A percentile compares a stretch with the other conserved stretches of the same genome.
Conservation (phyloP, 306 rosid species). For the Astragalus membranaceus region DNA sequence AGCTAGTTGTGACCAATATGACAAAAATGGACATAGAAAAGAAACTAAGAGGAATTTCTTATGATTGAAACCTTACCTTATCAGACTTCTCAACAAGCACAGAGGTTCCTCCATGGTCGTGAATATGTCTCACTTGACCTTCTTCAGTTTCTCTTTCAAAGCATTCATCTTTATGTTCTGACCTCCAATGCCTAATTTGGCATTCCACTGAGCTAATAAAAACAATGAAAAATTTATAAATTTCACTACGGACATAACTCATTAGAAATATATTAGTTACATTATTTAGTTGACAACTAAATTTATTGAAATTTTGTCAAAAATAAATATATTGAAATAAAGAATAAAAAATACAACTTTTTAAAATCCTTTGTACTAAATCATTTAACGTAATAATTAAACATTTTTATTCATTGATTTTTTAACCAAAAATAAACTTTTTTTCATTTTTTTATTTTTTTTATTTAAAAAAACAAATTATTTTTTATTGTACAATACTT, state of each 20-base stretch:
- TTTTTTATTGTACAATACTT: neutral
- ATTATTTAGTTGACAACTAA: neutral
- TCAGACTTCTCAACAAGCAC: neutral
- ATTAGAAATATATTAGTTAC: neutral
- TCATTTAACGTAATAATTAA: neutral
- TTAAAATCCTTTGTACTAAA: neutral
- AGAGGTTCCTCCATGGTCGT: neutral
- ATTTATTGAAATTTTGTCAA: neutral
- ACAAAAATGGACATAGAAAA: neutral
- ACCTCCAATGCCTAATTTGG: conserved; percentile 30
- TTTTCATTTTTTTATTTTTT: no score
- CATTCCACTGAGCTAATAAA: conserved; percentile 25
- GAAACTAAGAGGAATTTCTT: neutral
- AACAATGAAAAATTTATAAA: neutral
- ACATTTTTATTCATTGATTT: no score
- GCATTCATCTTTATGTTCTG: conserved; percentile 29
- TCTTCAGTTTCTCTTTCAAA: neutral
- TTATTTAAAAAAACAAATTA: no score
- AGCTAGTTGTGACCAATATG: neutral
- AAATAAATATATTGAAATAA: no score
- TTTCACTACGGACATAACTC: neutral
- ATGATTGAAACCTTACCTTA: conserved; percentile 10
- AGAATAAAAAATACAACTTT: neutral
- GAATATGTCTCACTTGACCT: neutral
- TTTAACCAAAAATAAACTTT: no score